Percentiles rank a stretch among this genome's conserved stretches.
Evolutionary conservation across 164 flowering plant genomes (phyloP).

Genomic region (Cinnamomum chago): DNA sequence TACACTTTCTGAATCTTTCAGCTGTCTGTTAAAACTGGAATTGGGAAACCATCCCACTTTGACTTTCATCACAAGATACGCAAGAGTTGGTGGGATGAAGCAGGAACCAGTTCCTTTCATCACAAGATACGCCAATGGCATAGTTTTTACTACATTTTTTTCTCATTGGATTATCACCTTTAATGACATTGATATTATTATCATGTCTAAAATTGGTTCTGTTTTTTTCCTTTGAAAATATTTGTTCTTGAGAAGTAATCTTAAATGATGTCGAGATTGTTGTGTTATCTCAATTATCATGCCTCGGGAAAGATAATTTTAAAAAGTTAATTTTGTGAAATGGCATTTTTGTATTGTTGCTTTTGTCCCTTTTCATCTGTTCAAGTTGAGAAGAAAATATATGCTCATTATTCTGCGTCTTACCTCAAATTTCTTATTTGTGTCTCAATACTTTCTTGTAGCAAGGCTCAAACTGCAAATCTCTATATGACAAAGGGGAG

Average conservation of each 20-base stretch:
- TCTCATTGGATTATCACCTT: neutral
- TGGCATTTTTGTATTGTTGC: conserved; percentile 12
- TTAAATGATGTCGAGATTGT: neutral
- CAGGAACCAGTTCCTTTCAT: neutral
- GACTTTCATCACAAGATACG: neutral
- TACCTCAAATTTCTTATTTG: neutral
- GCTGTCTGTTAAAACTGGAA: neutral
- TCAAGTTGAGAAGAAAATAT: neutral
- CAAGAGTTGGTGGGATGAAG: neutral
- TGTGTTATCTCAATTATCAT: neutral
- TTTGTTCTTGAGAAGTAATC: neutral
- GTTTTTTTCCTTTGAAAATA: neutral
- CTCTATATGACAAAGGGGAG: conserved; percentile 4
- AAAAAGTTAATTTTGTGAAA: conserved; percentile 14
- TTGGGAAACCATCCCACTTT: neutral
- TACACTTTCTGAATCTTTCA: neutral
- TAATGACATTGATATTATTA: neutral
- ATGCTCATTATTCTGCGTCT: neutral
- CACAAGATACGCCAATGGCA: neutral
- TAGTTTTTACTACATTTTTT: neutral
- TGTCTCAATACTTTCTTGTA: neutral
- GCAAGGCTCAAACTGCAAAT: conserved; percentile 1
- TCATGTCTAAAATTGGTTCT: neutral
- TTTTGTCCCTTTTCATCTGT: too few species aligned
- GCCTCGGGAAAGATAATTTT: conserved; percentile 15